Evolutionary conservation across 2,329 filamentous ascomycete genomes (phyloP).

Genomic region (Beauveria sp.): DNA sequence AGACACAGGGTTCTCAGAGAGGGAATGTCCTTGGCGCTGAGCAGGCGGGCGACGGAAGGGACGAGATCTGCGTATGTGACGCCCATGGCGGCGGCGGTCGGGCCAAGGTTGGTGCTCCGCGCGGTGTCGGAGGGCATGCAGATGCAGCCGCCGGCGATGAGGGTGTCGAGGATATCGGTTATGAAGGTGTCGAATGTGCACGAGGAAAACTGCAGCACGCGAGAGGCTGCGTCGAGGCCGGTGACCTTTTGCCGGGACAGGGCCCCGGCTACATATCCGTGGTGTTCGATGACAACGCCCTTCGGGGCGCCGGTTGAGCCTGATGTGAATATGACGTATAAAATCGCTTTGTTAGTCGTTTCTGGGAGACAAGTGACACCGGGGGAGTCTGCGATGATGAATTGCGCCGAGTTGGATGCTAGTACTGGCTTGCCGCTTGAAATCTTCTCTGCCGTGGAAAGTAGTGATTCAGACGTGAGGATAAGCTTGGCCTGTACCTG

Average conservation of each 20-base stretch:
- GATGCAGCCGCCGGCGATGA: conserved; percentile 3
- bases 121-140: conserved; percentile 8
- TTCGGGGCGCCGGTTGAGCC: conserved; percentile 45
- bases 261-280: conserved; percentile 12
- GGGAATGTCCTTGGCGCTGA: neutral
- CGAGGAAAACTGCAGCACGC: conserved; percentile 10
- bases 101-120: neutral
- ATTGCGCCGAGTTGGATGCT: too few relatives aligned
- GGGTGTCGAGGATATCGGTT: neutral
- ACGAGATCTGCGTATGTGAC: conserved; percentile 9
- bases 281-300: conserved; percentile 32
- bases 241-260: conserved; percentile 5
- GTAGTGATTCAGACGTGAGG: neutral
- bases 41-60: neutral
- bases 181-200: conserved; percentile 6
- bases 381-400: too few relatives aligned
- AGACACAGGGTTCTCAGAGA: neutral
- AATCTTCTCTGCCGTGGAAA: neutral
- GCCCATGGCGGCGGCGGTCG: conserved; percentile 4
- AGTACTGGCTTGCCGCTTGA: neutral
- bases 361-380: neutral
- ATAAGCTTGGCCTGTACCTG: conserved; percentile 9
- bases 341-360: neutral
- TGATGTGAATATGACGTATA: conserved; percentile 43
- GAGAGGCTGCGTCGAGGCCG: neutral